Percentiles rank a stretch among this genome's conserved stretches.
These are phyloP conservation scores for Hypoxylon subgilvum DNA, from an alignment of 495 filamentous ascomycete genomes.

Conservation along the genomic window DNA sequence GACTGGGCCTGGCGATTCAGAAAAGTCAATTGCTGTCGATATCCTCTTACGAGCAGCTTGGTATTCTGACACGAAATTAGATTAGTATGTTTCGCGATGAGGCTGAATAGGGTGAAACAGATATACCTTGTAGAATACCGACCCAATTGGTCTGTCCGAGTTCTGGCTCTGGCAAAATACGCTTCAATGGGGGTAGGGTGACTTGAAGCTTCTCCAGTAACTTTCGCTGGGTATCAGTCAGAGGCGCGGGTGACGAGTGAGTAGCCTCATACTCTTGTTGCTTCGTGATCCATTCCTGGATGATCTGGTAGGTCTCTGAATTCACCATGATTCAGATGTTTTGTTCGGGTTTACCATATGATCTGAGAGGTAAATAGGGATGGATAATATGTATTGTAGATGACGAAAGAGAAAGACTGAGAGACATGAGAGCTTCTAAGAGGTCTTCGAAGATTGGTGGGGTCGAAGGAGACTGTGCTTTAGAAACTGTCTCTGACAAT, in stretches of 20 bases:
- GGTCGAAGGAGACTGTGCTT: too few relatives aligned
- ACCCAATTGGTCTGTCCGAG: slow-evolving; percentile 47
- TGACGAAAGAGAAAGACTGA: neutral
- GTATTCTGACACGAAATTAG: slow-evolving; percentile 32
- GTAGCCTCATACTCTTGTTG: slow-evolving; percentile 35
- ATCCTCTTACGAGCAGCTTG: slow-evolving; percentile 7
- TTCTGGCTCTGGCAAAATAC: slow-evolving; percentile 31
- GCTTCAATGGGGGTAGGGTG: slow-evolving; percentile 21
- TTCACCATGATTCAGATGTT: slow-evolving; percentile 27
- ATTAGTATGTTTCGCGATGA: neutral
- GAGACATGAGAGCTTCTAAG: neutral
- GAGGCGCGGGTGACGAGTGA: slow-evolving; percentile 27
- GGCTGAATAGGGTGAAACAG: neutral
- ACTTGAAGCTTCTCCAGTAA: slow-evolving; percentile 42
- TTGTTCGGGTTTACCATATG: too few relatives aligned
- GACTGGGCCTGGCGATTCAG: slow-evolving; percentile 11
- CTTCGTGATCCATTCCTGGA: slow-evolving; percentile 47
- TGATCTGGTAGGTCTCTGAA: slow-evolving; percentile 31
- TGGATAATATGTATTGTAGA: too few relatives aligned
- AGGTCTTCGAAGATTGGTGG: neutral
- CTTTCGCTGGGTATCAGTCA: slow-evolving; percentile 42
- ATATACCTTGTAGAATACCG: slow-evolving; percentile 44
- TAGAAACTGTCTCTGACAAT: too few relatives aligned
- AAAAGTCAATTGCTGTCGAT: slow-evolving; percentile 3
- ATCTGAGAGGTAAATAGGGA: too few relatives aligned